Conservation (phyloP, 257 asterid genomes). For the Echites panduratus region DNA sequence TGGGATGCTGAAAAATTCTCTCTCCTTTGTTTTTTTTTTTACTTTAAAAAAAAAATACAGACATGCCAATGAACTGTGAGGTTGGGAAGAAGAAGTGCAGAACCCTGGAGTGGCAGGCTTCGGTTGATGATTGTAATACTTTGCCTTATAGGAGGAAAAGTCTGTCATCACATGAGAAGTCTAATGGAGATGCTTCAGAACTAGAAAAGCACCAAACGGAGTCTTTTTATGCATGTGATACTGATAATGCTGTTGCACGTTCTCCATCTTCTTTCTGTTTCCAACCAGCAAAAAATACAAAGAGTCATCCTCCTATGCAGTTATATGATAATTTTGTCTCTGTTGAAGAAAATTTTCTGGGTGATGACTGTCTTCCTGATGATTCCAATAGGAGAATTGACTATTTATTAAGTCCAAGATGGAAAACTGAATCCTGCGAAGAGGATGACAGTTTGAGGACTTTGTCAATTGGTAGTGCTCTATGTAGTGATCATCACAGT, state of each 20-base stretch:
- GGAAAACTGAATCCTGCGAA: conserved; percentile 28
- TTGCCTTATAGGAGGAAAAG: conserved; percentile 30
- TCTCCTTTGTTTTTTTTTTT: neutral
- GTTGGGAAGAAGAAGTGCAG: conserved; percentile 44
- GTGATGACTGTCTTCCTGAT: conserved; percentile 27
- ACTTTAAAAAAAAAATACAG: conserved; percentile 3
- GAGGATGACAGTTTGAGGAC: conserved; percentile 22
- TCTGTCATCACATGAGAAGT: conserved; percentile 22
- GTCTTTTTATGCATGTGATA: conserved; percentile 31
- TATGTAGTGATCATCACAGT: conserved; percentile 29
- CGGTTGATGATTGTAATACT: conserved; percentile 32
- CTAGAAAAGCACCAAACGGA: conserved; percentile 23
- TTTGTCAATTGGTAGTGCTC: conserved; percentile 22
- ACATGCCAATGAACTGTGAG: conserved; percentile 33
- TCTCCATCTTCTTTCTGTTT: conserved; percentile 30
- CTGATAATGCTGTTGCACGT: conserved; percentile 28
- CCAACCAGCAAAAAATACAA: conserved; percentile 15
- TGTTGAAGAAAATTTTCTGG: conserved; percentile 18
- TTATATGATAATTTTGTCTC: conserved; percentile 35
- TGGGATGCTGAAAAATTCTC: neutral
- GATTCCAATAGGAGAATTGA: conserved; percentile 26
- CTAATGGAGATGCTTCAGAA: conserved; percentile 28
- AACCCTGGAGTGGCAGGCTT: conserved; percentile 28
- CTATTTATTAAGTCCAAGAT: conserved; percentile 29
- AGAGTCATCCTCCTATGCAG: conserved; percentile 16